Conservation (phyloP, 768 basidiomycete species). For the Suillus luteus region DNA sequence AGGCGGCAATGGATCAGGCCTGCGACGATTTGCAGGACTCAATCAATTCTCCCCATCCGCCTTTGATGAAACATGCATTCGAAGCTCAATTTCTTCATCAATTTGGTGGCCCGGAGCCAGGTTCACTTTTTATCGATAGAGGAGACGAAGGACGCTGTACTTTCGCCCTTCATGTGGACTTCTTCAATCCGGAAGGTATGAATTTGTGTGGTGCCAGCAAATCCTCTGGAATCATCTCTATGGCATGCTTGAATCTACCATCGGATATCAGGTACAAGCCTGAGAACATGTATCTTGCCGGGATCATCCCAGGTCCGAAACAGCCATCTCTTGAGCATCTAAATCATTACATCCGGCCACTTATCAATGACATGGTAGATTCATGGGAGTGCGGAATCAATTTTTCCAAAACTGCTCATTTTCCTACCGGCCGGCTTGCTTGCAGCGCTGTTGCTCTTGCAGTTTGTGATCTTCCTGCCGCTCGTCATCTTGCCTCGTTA, state of each 20-base stretch:
- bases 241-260: constrained; percentile 1
- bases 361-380: constrained; percentile 18
- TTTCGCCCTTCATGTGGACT: constrained; percentile 16
- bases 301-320: not conserved
- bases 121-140: constrained; percentile 17
- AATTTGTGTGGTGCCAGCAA: not conserved
- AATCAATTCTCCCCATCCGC: not conserved
- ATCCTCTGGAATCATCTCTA: not conserved
- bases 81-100: constrained; percentile 21
- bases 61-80: constrained; percentile 10
- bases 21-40: not conserved
- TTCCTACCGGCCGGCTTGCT: constrained; percentile 14
- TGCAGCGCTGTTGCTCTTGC: constrained; percentile 23
- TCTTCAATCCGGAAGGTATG: constrained; percentile 7
- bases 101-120: constrained; percentile 5
- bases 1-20: constrained; percentile 3
- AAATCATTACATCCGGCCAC: constrained; percentile 19
- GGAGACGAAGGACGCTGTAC: constrained; percentile 14
- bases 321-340: not conserved
- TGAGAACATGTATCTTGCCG: not conserved
- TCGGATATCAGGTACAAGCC: not conserved
- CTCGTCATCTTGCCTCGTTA: constrained; percentile 29
- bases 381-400: constrained; percentile 21
- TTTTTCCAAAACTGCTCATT: constrained; percentile 16
- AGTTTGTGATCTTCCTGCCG: constrained; percentile 31